Evolutionary conservation across 2,329 filamentous ascomycete genomes (phyloP), one percentile per base, ranked within the genome.

Genomic region (Paecilomyces formosus): DNA sequence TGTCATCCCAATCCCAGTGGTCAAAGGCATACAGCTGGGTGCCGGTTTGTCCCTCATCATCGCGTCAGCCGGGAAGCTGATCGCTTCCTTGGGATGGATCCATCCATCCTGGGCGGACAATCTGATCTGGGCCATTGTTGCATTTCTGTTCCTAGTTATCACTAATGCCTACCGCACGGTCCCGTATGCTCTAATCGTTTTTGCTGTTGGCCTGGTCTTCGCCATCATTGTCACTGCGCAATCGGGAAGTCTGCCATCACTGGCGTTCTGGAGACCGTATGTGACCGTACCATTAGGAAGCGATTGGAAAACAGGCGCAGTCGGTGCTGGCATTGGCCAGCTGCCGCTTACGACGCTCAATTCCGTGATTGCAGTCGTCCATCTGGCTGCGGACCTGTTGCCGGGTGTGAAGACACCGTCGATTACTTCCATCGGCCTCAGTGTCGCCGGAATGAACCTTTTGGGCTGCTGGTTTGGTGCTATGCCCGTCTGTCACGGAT

Each of bases 401-500:
- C 90, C 92, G 0, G 76, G 83, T 1, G 74, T 88, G 2, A 82
- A 83, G 0, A 78, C 86, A 0, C 90, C 91, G 0, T 85, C 85
- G 0, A 87, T 91, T 5, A 93, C 90, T 0, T 81, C 86, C 0
- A 80, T 97, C 30, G 93, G 92, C 1, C 72, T 92, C 60, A 96
- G 90, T 57, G 90, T 97, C 3, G 87, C 88, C 0, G 67, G 80
- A 1, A 95, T 96, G 85, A 97, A 97, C 70, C 77, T 97, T 3
- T 72, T 88, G 1, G 88, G 89, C 15, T 92, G 90, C 67, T 96
- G 90, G 89, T 95, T 96, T 67, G 92, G 92, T 54, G 89, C 88
- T 4, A 97, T 97, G 94, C 94, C 93, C 2, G 86, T 94, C 3
- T 97, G 94, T 69, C 94, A 97, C 70, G 93, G 93, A 4, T 91